These are phyloP conservation scores for Boletus rubescentipes DNA, from an alignment of 768 basidiomycete species.

Conservation along the genomic window DNA sequence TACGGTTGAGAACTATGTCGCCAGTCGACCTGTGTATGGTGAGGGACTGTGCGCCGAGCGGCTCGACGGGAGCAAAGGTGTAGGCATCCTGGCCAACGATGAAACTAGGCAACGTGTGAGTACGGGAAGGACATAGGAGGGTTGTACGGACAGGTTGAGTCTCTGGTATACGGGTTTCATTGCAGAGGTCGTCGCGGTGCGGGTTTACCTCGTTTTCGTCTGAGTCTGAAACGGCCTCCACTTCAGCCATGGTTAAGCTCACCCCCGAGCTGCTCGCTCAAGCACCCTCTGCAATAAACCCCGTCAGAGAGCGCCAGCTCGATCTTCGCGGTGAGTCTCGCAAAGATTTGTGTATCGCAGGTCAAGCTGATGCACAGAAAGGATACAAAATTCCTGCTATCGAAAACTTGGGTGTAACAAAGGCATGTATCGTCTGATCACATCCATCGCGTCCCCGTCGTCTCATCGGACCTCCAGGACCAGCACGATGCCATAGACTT, in stretches of 20 bases:
- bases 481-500: constrained; percentile 93
- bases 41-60: constrained; percentile 60
- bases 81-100: constrained; percentile 71
- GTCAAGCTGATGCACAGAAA: constrained; percentile 34
- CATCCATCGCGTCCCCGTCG: constrained; percentile 5
- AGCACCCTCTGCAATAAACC: constrained; percentile 73
- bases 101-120: constrained; percentile 44
- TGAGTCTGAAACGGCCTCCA: constrained; percentile 36
- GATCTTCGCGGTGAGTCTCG: constrained; percentile 75
- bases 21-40: constrained; percentile 74
- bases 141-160: constrained; percentile 58
- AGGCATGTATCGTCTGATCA: constrained; percentile 46
- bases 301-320: constrained; percentile 85
- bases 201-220: constrained; percentile 25
- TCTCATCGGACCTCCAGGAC: constrained; percentile 52
- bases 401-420: constrained; percentile 94
- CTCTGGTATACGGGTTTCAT: constrained; percentile 75
- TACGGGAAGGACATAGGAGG: background rate
- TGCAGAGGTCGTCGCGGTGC: constrained; percentile 23
- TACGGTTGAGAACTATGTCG: constrained; percentile 70
- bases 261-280: constrained; percentile 91
- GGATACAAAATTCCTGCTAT: constrained; percentile 94
- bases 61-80: constrained; percentile 70
- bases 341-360: constrained; percentile 10
- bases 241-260: constrained; percentile 71